These are phyloP conservation scores for Hemerocallis citrina DNA, from an alignment of 106 monocot species.

Conservation along the genomic window DNA sequence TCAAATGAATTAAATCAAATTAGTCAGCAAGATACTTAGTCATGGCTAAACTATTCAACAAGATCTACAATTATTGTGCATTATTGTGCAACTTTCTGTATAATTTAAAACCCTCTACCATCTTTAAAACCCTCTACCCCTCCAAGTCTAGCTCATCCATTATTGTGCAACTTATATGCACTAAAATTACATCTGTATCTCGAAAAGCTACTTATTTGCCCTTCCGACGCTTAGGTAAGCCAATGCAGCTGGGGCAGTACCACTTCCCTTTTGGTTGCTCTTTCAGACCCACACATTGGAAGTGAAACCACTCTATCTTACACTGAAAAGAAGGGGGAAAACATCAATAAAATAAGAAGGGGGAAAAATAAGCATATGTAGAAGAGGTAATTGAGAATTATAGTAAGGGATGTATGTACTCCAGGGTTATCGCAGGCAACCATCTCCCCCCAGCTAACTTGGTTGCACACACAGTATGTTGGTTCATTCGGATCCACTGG, in stretches of 20 bases:
- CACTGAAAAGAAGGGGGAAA: slow-evolving; percentile 31
- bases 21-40: too few relatives aligned
- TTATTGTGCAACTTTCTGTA: too few relatives aligned
- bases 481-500: slow-evolving; percentile 91
- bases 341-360: not conserved
- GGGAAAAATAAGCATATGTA: not conserved
- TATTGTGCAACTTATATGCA: too few relatives aligned
- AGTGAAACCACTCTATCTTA: slow-evolving; percentile 92
- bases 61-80: too few relatives aligned
- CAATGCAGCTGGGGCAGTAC: slow-evolving; percentile 59
- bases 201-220: slow-evolving; percentile 31
- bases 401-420: slow-evolving; percentile 24
- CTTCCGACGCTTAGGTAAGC: slow-evolving; percentile 38
- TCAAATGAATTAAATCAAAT: too few relatives aligned
- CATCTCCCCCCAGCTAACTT: slow-evolving; percentile 86
- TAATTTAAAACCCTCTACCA: too few relatives aligned
- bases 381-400: not conserved
- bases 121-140: too few relatives aligned
- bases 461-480: slow-evolving; percentile 85
- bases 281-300: slow-evolving; percentile 67
- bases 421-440: slow-evolving; percentile 74
- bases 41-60: too few relatives aligned
- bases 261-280: slow-evolving; percentile 86
- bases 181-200: too few relatives aligned
- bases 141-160: too few relatives aligned